These are phyloP conservation scores for Musa schizocarpa DNA, from an alignment of 176 grass and related monocot genomes.

Conservation along the genomic window DNA sequence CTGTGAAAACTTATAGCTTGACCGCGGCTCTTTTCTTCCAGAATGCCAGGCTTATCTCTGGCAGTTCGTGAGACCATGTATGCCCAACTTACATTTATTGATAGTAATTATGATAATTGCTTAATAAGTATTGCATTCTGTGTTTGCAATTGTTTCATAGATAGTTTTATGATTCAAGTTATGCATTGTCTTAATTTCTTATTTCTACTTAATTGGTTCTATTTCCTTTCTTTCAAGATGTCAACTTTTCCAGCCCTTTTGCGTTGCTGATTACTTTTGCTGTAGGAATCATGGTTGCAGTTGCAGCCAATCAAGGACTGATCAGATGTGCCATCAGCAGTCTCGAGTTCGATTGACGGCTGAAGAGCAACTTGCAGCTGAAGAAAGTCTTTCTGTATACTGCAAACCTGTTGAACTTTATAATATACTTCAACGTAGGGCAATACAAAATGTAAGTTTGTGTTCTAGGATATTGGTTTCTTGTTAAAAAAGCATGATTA, in stretches of 20 bases:
- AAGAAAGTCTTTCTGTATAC: conserved; percentile 50
- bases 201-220: background rate
- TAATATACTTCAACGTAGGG: conserved; percentile 47
- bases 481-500: background rate
- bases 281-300: conserved; percentile 40
- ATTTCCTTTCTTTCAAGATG: background rate
- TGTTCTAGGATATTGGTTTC: background rate
- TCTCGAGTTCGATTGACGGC: conserved; percentile 38
- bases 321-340: conserved; percentile 53
- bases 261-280: background rate
- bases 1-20: conserved; percentile 11
- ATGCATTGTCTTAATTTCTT: too few species aligned
- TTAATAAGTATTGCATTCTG: background rate
- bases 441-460: conserved; percentile 44
- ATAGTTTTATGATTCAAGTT: too few species aligned
- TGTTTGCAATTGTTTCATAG: too few species aligned
- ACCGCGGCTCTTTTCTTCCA: background rate
- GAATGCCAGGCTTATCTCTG: conserved; percentile 58
- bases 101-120: conserved; percentile 6
- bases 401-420: conserved; percentile 56
- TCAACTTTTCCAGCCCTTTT: background rate
- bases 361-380: conserved; percentile 63
- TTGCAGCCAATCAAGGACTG: conserved; percentile 38
- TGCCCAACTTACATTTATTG: background rate
- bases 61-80: conserved; percentile 42